These are phyloP conservation scores for Plicaturopsis crispa DNA, from an alignment of 768 basidiomycete genomes.

Conservation along the genomic window DNA sequence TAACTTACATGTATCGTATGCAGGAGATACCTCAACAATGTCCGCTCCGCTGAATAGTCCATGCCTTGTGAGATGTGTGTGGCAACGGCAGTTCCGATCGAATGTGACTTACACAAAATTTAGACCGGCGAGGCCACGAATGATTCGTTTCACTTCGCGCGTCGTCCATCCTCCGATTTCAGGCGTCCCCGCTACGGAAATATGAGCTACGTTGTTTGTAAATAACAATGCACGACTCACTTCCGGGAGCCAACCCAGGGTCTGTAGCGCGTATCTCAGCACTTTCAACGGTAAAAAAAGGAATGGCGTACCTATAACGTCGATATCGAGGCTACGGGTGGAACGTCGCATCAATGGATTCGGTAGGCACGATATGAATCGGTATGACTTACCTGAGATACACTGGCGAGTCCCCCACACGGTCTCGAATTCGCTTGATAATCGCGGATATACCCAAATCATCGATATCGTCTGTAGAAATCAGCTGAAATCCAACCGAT, in stretches of 20 bases:
- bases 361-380: no score
- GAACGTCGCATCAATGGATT: no score
- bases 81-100: no score
- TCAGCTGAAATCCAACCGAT: constrained; percentile 72
- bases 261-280: constrained; percentile 26
- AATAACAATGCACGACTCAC: constrained; percentile 1
- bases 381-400: no score
- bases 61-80: no score
- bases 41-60: no score
- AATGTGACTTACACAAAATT: constrained; percentile 54
- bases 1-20: no score
- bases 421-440: constrained; percentile 56
- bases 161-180: constrained; percentile 63
- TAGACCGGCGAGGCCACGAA: constrained; percentile 51
- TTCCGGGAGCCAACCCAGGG: constrained; percentile 46
- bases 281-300: neutral
- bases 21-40: no score
- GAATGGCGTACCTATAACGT: constrained; percentile 39
- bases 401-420: constrained; percentile 69
- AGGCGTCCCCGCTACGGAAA: constrained; percentile 48
- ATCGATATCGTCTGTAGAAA: constrained; percentile 79
- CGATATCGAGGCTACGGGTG: constrained; percentile 59
- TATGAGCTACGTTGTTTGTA: neutral
- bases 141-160: constrained; percentile 54
- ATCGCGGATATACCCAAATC: constrained; percentile 69